Base-by-base conservation (phyloP, 345 rosid genomes). In the Lenwebbia sp. region DNA sequence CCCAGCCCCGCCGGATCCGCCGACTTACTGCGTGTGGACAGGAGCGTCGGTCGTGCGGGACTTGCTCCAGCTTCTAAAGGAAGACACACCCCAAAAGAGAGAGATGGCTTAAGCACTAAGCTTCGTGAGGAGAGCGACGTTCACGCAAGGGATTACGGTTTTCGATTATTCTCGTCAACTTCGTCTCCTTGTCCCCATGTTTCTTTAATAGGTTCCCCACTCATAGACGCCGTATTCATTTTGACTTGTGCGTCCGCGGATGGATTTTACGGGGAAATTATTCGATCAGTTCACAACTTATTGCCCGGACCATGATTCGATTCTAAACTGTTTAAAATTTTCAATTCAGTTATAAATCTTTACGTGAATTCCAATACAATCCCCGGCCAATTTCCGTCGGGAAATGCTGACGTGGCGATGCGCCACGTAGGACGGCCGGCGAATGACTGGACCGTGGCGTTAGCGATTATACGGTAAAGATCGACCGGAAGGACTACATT, bases 111-210 rank as follows among this genome's bases (percentile, higher is more conserved):
- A 37, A 0, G 25, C 47, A 37, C 23, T 10, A 70, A 70, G 26
- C 47, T 70, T 70, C 44, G 26, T 1, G 47, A 70, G 78, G 26
- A 17, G 44, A 10, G 14, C 76, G 4, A 30, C 10, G 33, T 65
- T 17, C 0, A 65, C 41, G 41, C 17, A 65, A 1, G 12, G 23
- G 11, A 62, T 1, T 0, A 33, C 6, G 76, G 1, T 19, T 33
- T 33, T 17, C 50, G 25, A 33, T 8, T 6, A 54, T 54, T 54
- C 56, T 21, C 56, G 56, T 7, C 56, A 54, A 21, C 57, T 54
- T 54, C 22, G 54, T 54, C 57, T 54, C 57, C 26, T 54, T 7
- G 25, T 54, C 15, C 47, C 78, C 7, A 19, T 0, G 47, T 0
- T 70, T 70, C 78, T 70, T 70, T 19, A 9, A 33, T 33, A 21